Evolutionary conservation across 495 filamentous ascomycete species (phyloP), one percentile per base, ranked within the genome.

Genomic region (Penicillium antarcticum): DNA sequence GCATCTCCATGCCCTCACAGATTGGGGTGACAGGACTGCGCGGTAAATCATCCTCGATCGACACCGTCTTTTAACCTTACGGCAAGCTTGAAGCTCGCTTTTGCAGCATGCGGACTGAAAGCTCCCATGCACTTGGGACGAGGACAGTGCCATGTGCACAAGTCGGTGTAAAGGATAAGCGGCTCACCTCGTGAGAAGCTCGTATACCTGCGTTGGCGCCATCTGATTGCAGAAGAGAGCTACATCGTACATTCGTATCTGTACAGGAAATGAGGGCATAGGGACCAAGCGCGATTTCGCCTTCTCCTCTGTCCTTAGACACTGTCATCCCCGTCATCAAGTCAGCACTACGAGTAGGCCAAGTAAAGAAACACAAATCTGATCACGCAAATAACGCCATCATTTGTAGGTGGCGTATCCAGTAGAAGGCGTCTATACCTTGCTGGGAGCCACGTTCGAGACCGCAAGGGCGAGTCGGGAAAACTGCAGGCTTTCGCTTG

Each of bases 41-140:
- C 47, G 58, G 58, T 53, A 51, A 52, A 62, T 59, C 49, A 44
- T 59, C 34, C 21, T 16, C 11, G 16, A 41, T 56, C 53, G 51
- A 34, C 17, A 49, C 40, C 46, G 50, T 47, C 19, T 34, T 37
- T 29, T 7, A 29, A 37, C 13, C 42, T 33, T 29, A 29, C 29
- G 26, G 14, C 36, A 32, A 52, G 55, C 58, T 29, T 9, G 2
- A 23, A 31, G 46, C 12, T 16, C 23, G 11, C 17, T 19, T 3
- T 17, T 35, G 5, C 14, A 29, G 5, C 37, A 24, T 41, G 37
- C 17, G 18, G 2, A 5, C 16, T 16, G 14, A 39, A 21, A 47
- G 35, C 11, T 31, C n/a, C 34, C 24, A 13, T 3, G 32, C 23
- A 8, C 17, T 10, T 34, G 12, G 17, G 39, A 29, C 26, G 47